Evolutionary conservation across 352 stramenopile species (phyloP).

Genomic region (Pythium sp.): DNA sequence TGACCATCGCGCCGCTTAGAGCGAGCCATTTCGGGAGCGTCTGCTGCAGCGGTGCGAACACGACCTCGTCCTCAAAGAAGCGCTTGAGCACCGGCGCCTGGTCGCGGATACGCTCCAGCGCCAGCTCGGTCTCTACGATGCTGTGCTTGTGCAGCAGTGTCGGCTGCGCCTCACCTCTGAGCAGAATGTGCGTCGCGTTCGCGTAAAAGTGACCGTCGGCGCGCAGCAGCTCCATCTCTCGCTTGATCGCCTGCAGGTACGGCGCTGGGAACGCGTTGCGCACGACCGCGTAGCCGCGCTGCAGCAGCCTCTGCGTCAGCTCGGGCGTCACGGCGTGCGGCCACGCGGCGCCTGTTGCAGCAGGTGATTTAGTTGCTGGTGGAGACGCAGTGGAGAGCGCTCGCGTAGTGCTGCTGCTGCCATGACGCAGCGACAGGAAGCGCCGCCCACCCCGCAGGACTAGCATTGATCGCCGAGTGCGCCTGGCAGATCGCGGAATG

Average conservation of each 20-base stretch:
- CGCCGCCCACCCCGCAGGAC: not conserved
- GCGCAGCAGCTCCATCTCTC: conserved; percentile 52
- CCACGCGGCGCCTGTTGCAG: conserved; percentile 18
- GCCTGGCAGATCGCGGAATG: no score
- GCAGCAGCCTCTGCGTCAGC: conserved; percentile 29
- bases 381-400: not conserved
- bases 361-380: not conserved
- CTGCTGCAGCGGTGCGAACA: conserved; percentile 40
- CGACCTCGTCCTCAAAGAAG: conserved; percentile 59
- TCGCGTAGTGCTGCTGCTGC: not conserved
- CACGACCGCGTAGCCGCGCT: conserved; percentile 55
- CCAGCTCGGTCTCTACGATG: conserved; percentile 83
- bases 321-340: conserved; percentile 28
- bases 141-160: conserved; percentile 72
- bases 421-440: conserved; percentile 5
- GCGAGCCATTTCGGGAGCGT: conserved; percentile 40
- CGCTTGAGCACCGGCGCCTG: conserved; percentile 43
- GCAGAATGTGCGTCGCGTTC: conserved; percentile 77
- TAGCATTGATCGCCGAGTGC: not conserved
- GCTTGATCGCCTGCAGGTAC: conserved; percentile 43
- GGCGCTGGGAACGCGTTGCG: conserved; percentile 38
- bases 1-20: conserved; percentile 58
- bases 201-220: conserved; percentile 53
- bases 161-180: conserved; percentile 27
- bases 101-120: conserved; percentile 32